Percentiles rank a stretch among this genome's conserved stretches.
phyloP scores from a whole-genome alignment of 148 eudicot genomes.

The Fallopia convolvulus region DNA sequence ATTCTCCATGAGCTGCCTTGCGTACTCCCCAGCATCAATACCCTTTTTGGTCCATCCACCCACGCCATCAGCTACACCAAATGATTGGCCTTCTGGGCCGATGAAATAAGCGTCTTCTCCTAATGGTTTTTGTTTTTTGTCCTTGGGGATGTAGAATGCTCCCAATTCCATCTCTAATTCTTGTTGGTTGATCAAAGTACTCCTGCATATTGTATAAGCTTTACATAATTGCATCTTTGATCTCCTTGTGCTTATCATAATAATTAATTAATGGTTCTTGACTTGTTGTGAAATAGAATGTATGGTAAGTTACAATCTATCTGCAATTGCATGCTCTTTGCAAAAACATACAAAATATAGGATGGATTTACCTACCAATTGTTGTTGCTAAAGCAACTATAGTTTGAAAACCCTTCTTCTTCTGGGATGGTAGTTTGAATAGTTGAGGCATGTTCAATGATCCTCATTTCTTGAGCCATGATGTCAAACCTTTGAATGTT shows the following conservation, averaged over 20 bases:
- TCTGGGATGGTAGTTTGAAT: neutral
- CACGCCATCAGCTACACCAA: constrained; percentile 27
- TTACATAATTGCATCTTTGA: neutral
- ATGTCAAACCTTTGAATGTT: neutral
- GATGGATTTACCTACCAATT: neutral
- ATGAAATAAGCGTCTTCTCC: constrained; percentile 28
- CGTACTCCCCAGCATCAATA: constrained; percentile 21
- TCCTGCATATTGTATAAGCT: neutral
- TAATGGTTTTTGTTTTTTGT: constrained; percentile 1
- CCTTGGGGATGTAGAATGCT: constrained; percentile 21
- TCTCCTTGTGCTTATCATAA: neutral
- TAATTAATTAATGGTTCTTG: too few species aligned
- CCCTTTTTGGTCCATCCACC: constrained; percentile 18
- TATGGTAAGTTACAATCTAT: too few species aligned
- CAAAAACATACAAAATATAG: neutral
- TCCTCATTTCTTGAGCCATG: constrained; percentile 4
- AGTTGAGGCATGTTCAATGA: neutral
- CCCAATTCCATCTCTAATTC: constrained; percentile 12
- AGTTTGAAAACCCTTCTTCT: neutral
- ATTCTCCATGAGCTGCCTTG: constrained; percentile 22
- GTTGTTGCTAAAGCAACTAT: neutral
- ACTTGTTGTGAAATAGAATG: neutral
- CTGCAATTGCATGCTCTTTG: too few species aligned
- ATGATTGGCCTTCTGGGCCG: constrained; percentile 2
- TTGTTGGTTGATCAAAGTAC: neutral